Percentiles rank a stretch among this genome's conserved stretches.
phyloP scores from a whole-genome alignment of 2,329 filamentous ascomycete species.

The Diaporthe citrichinensis region DNA sequence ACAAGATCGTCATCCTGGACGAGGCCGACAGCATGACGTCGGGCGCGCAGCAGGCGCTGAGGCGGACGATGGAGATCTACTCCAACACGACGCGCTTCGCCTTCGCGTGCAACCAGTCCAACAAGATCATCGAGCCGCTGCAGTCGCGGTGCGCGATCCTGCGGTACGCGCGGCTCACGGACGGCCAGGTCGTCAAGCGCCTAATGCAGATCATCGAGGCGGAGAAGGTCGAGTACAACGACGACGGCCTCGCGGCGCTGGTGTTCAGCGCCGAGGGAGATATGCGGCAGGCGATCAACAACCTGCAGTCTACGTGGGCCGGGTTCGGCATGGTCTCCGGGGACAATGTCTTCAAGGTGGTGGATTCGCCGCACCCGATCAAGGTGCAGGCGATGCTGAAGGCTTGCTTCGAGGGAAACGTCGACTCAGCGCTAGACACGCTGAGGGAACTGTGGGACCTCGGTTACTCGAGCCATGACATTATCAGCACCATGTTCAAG shows the following conservation, averaged over 20 bases:
- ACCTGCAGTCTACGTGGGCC: slow-evolving; percentile 91
- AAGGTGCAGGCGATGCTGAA: slow-evolving; percentile 99
- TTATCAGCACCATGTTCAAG: slow-evolving; percentile 99
- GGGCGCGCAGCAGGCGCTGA: slow-evolving; percentile 93
- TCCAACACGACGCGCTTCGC: slow-evolving; percentile 96
- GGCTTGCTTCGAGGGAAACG: slow-evolving; percentile 91
- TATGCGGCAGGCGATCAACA: slow-evolving; percentile 99
- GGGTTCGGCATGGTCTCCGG: slow-evolving; percentile 98
- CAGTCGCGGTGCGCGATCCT: slow-evolving; percentile 97
- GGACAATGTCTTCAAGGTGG: slow-evolving; percentile 98
- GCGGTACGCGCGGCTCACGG: slow-evolving; percentile 91
- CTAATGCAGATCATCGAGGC: slow-evolving; percentile 93
- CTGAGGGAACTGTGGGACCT: slow-evolving; percentile 94
- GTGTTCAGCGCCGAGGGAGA: slow-evolving; percentile 98
- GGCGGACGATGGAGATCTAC: slow-evolving; percentile 99
- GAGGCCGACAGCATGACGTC: slow-evolving; percentile 99
- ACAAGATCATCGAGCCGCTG: slow-evolving; percentile 99
- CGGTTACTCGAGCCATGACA: slow-evolving; percentile 98
- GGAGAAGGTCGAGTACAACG: slow-evolving; percentile 90
- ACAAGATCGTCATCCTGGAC: slow-evolving; percentile 97
- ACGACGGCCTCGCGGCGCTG: slow-evolving; percentile 94
- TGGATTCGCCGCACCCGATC: slow-evolving; percentile 96
- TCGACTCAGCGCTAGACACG: slow-evolving; percentile 88
- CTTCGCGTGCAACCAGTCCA: slow-evolving; percentile 98
- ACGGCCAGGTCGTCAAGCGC: slow-evolving; percentile 91